phyloP scores from a whole-genome alignment of 2,329 filamentous ascomycete genomes.

The Neoscytalidium dimidiatum region DNA sequence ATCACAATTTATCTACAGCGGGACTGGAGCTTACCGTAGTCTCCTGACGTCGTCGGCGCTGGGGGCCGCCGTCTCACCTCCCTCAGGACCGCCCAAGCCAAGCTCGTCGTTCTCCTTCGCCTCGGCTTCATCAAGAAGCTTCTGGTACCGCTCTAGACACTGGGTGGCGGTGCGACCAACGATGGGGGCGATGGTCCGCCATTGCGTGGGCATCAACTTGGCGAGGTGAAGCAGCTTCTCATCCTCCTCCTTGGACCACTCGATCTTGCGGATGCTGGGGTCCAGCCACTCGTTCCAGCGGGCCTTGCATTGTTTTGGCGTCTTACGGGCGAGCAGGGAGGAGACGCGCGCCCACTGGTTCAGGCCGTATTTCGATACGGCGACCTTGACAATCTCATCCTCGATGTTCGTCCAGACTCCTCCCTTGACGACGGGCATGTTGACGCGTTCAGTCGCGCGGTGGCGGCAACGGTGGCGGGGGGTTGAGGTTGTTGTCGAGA shows the following conservation, averaged over 20 bases:
- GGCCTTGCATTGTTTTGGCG: conserved; percentile 98
- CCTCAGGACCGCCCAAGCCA: conserved; percentile 80
- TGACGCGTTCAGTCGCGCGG: conserved; percentile 24
- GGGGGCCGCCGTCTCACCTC: conserved; percentile 83
- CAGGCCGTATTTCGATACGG: conserved; percentile 45
- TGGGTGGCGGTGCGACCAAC: conserved; percentile 96
- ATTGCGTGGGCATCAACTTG: conserved; percentile 98
- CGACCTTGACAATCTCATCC: conserved; percentile 95
- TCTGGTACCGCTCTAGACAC: conserved; percentile 95
- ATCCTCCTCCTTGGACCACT: conserved; percentile 98
- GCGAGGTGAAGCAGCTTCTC: conserved; percentile 95
- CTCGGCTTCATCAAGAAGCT: conserved; percentile 93
- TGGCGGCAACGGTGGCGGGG: conserved; percentile 19
- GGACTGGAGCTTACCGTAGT: conserved; percentile 44
- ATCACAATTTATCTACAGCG: neutral
- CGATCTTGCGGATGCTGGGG: conserved; percentile 95
- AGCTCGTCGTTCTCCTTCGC: conserved; percentile 79
- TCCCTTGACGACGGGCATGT: conserved; percentile 67
- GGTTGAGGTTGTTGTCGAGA: conserved; percentile 23
- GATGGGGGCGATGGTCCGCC: conserved; percentile 96
- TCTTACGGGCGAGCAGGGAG: conserved; percentile 94
- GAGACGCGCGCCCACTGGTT: conserved; percentile 96
- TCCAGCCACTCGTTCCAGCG: conserved; percentile 99
- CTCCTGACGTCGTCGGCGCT: conserved; percentile 89
- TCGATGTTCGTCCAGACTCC: conserved; percentile 71